Percentiles rank a stretch among this genome's conserved stretches.
Evolutionary conservation across 106 monocot genomes (phyloP).

Genomic region (Gastrodia elata): DNA sequence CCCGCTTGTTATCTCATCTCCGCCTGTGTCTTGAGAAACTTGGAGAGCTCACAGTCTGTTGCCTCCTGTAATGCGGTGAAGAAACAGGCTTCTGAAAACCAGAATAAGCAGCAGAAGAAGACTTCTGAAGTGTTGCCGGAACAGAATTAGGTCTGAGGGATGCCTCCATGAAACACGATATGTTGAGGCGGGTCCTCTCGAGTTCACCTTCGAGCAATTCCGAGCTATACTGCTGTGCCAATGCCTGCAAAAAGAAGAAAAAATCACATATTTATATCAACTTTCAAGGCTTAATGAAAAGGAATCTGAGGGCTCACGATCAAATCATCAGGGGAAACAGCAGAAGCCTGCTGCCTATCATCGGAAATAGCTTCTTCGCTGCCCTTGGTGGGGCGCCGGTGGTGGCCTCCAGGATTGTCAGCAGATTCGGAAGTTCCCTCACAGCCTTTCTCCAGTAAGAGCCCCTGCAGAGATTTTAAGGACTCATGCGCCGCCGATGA

Average conservation of each 20-base stretch:
- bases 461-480: slow-evolving; percentile 71
- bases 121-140: slow-evolving; percentile 17
- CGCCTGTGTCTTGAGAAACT: slow-evolving; percentile 45
- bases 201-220: slow-evolving; percentile 78
- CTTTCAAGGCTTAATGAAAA: not conserved
- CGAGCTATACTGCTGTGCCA: slow-evolving; percentile 60
- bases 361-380: slow-evolving; percentile 86
- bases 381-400: slow-evolving; percentile 80
- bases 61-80: slow-evolving; percentile 53
- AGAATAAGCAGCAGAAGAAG: slow-evolving; percentile 23
- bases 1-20: slow-evolving; percentile 12
- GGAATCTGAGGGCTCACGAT: slow-evolving; percentile 47
- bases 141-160: slow-evolving; percentile 33
- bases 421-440: slow-evolving; percentile 50
- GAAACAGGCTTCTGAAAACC: slow-evolving; percentile 24
- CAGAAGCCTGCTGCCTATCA: slow-evolving; percentile 47
- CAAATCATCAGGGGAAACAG: slow-evolving; percentile 85
- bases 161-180: slow-evolving; percentile 81
- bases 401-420: slow-evolving; percentile 75
- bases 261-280: not conserved
- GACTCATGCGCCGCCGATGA: slow-evolving; percentile 72
- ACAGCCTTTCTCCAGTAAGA: slow-evolving; percentile 72
- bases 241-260: slow-evolving; percentile 34
- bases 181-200: slow-evolving; percentile 93
- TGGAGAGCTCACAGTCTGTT: slow-evolving; percentile 41